Evolutionary conservation across 345 rosid genomes (phyloP).

Genomic region (Gossypium anomalum): DNA sequence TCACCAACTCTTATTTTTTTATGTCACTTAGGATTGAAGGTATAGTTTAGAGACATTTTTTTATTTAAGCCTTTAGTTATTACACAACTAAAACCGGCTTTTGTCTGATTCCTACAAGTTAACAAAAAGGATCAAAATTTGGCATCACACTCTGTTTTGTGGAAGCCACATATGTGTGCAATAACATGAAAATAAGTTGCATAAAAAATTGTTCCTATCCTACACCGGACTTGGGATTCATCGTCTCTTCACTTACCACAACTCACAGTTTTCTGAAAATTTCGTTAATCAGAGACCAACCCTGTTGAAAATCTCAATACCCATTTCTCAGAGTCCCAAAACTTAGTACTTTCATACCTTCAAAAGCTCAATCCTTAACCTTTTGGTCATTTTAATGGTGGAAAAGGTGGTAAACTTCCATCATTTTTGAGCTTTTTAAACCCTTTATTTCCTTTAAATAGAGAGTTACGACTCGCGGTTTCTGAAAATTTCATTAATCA

Average conservation of each 20-base stretch:
- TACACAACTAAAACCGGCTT: neutral
- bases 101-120: neutral
- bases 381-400: neutral
- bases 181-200: neutral
- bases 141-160: neutral
- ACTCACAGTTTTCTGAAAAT: neutral
- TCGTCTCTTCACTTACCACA: neutral
- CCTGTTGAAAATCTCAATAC: neutral
- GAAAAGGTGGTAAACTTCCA: slow-evolving; percentile 9
- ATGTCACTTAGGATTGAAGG: too few relatives aligned
- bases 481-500: too few relatives aligned
- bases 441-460: neutral
- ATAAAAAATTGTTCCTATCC: neutral
- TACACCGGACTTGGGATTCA: neutral
- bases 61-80: too few relatives aligned
- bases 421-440: slow-evolving; percentile 12
- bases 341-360: neutral
- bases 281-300: neutral
- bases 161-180: neutral
- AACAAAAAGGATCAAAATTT: neutral
- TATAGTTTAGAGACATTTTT: too few relatives aligned
- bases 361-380: neutral
- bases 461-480: too few relatives aligned
- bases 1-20: too few relatives aligned
- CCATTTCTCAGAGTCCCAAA: neutral